Evolutionary conservation across 164 flowering plant genomes (phyloP).

Genomic region (Echeveria elegans): DNA sequence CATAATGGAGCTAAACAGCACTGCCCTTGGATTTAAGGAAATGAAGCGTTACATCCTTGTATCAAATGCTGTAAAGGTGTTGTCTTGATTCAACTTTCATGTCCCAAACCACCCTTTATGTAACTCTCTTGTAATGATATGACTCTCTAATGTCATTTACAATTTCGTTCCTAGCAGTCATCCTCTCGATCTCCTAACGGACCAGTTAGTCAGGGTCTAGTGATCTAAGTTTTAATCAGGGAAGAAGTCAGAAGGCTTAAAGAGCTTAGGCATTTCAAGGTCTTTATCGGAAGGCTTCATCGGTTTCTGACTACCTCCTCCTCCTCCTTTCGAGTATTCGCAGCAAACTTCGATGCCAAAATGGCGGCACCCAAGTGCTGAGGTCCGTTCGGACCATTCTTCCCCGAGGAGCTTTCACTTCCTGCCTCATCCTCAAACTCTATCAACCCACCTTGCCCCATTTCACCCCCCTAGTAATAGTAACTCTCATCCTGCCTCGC

Average conservation of each 20-base stretch:
- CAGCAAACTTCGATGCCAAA: constrained; percentile 42
- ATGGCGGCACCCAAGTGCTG: constrained; percentile 28
- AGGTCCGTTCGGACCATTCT: too few species aligned
- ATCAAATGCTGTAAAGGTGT: constrained; percentile 7
- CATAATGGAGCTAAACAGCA: background rate
- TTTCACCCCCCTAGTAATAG: constrained; percentile 7
- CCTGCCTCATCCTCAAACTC: background rate
- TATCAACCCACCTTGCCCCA: background rate
- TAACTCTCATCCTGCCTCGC: constrained; percentile 28
- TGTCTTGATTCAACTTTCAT: background rate
- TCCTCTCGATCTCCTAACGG: too few species aligned
- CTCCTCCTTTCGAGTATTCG: constrained; percentile 32
- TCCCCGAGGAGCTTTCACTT: background rate
- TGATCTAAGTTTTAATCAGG: too few species aligned
- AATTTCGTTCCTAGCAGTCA: too few species aligned
- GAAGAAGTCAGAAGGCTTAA: too few species aligned
- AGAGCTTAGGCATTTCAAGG: too few species aligned
- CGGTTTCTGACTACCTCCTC: constrained; percentile 14
- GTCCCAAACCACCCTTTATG: background rate
- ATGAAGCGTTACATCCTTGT: background rate
- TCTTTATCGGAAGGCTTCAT: too few species aligned
- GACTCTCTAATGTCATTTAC: too few species aligned
- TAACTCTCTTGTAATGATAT: too few species aligned
- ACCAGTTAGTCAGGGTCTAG: too few species aligned
- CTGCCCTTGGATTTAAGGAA: background rate